Base-by-base conservation (phyloP, 2,329 filamentous ascomycete species). In the Xylariaceae sp. region DNA sequence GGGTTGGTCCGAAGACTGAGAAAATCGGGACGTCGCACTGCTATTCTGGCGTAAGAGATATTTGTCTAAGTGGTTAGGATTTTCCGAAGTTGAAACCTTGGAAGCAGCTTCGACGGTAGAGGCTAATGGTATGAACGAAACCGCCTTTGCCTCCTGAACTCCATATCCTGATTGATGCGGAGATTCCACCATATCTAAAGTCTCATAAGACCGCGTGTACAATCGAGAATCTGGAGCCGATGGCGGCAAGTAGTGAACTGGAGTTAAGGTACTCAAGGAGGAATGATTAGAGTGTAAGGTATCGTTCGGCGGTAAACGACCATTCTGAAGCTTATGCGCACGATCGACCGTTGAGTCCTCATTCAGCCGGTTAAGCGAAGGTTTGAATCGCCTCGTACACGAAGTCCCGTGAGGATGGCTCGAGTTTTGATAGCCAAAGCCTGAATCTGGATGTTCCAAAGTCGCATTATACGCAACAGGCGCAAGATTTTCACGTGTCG, bases 281-380 rank as follows among this genome's bases (percentile, higher is more conserved):
- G 67, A 67, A 35, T 62, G 59, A 7, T 58, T 61, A 3, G 64
- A 64, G 16, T 57, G 58, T 4, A 55, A 10, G n/a, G 64, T 63
- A 45, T 55, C 61, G 23, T 57, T 62, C 18, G 66, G 65, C 16
- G 58, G 57, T 6, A 60, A 52, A 6, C 65, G 62, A 20, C 26
- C 59, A 36, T 18, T 55, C 21, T 60, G 62, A 6, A 44, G 29
- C 26, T 58, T 63, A 54, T 58, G 20, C 61, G 64, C 1, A 75
- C 77, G 16, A 79, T 75, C 58, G 20, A 48, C 45, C 4, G 73
- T 70, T 2, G 77, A 71, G 56, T 75, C 76, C 23, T 77, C 76
- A 11, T 72, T 74, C 2, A 71, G 69, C 5, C 72, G 64, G 3
- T 73, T 66, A 39, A 75, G 74, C 35, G 72, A 79, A 4, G 75